phyloP scores from a whole-genome alignment of 495 filamentous ascomycete species.

The Thozetella sp. region DNA sequence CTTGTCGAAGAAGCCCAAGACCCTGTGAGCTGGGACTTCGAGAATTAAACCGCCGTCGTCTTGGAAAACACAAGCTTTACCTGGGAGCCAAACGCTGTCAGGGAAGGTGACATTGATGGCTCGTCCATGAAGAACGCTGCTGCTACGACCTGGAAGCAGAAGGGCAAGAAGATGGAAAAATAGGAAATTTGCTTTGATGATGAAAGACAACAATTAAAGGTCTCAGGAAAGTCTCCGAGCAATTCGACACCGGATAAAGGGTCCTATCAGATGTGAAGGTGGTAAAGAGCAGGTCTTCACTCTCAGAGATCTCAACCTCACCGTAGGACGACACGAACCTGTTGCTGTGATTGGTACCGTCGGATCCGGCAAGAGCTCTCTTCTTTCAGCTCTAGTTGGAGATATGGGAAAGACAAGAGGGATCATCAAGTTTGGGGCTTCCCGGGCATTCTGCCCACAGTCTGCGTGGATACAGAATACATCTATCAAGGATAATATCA shows the following conservation, averaged over 20 bases:
- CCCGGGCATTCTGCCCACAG: conserved; percentile 88
- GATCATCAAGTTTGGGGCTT: conserved; percentile 71
- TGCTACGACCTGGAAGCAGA: background rate
- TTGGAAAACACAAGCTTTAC: conserved; percentile 81
- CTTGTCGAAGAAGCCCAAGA: conserved; percentile 83
- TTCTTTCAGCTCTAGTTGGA: conserved; percentile 87
- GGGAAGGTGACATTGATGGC: no score
- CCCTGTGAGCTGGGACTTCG: conserved; percentile 62
- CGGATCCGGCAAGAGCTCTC: conserved; percentile 90
- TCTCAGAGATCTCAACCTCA: conserved; percentile 60
- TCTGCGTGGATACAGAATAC: conserved; percentile 98
- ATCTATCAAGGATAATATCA: conserved; percentile 81
- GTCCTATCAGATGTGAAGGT: conserved; percentile 43
- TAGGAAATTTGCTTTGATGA: no score
- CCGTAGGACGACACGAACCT: conserved; percentile 79
- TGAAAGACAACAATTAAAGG: no score
- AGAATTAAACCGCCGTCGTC: conserved; percentile 68
- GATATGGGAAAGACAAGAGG: conserved; percentile 89
- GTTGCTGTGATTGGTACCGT: conserved; percentile 90
- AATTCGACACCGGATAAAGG: conserved; percentile 21
- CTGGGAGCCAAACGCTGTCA: no score
- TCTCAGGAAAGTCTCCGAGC: no score
- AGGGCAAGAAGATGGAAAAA: no score
- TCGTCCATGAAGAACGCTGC: no score
- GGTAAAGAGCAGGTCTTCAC: conserved; percentile 43